phyloP scores from a whole-genome alignment of 495 filamentous ascomycete genomes.

The Cercophora scortea region DNA sequence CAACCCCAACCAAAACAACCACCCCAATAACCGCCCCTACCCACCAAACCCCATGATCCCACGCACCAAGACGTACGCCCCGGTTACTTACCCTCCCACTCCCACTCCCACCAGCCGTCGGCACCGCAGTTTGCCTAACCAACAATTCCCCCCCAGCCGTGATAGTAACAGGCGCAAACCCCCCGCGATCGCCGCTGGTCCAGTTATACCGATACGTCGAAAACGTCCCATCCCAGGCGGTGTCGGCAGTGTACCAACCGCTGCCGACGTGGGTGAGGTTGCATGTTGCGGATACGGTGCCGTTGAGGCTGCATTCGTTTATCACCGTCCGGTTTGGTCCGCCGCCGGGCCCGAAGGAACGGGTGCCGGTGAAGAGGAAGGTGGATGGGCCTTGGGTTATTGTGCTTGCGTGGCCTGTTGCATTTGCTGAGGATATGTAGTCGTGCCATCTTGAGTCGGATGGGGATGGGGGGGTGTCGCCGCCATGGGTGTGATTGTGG shows the following conservation, averaged over 20 bases:
- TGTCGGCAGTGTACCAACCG: conserved; percentile 15
- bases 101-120: no score
- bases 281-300: conserved; percentile 13
- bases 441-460: neutral
- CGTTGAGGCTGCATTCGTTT: conserved; percentile 10
- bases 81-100: no score
- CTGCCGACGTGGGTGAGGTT: conserved; percentile 17
- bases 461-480: neutral
- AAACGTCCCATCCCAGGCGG: conserved; percentile 15
- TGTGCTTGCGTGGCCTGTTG: conserved; percentile 15
- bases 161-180: conserved; percentile 20
- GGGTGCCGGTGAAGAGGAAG: conserved; percentile 16
- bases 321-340: conserved; percentile 4
- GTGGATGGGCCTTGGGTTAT: conserved; percentile 21
- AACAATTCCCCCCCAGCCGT: conserved; percentile 16
- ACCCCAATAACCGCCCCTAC: no score
- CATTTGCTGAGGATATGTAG: neutral
- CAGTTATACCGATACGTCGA: conserved; percentile 21
- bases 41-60: no score
- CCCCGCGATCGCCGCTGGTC: conserved; percentile 18
- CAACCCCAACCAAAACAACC: no score
- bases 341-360: neutral
- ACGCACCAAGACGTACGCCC: no score
- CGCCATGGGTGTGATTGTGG: neutral
- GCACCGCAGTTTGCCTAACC: no score